A percentile compares a stretch with the other conserved stretches of the same genome.
Evolutionary conservation across 805 yeast species (phyloP).

Genomic region (Schizosaccharomyces pombe): DNA sequence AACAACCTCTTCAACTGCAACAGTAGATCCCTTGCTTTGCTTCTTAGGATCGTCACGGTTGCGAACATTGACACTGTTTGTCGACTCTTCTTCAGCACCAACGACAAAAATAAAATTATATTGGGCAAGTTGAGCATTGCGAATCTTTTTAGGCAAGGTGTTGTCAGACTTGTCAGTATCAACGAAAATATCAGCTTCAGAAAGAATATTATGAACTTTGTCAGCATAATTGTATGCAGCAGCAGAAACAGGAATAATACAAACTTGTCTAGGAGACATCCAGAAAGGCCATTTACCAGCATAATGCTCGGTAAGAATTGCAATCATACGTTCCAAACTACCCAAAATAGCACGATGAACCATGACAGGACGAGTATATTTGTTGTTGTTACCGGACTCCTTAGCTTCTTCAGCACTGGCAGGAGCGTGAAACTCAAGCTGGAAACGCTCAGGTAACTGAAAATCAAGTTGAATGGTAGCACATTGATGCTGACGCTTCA

Average conservation of each 20-base stretch:
- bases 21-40: background rate
- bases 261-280: conserved; percentile 96
- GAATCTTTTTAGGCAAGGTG: conserved; percentile 92
- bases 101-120: conserved; percentile 92
- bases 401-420: conserved; percentile 15
- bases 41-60: conserved; percentile 52
- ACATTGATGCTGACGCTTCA: conserved; percentile 66
- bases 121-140: conserved; percentile 83
- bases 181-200: conserved; percentile 55
- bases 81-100: conserved; percentile 77
- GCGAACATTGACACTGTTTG: conserved; percentile 73
- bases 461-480: conserved; percentile 93
- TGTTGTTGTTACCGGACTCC: conserved; percentile 14
- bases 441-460: conserved; percentile 82
- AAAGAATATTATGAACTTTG: conserved; percentile 39
- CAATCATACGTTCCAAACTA: conserved; percentile 97
- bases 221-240: conserved; percentile 80
- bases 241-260: conserved; percentile 92
- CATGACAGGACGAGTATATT: conserved; percentile 80
- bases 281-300: conserved; percentile 99
- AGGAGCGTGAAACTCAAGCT: conserved; percentile 30
- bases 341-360: conserved; percentile 97
- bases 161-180: conserved; percentile 87
- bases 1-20: conserved; percentile 47
- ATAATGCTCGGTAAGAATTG: conserved; percentile 89